A percentile compares a stretch with the other conserved stretches of the same genome.
Conservation (phyloP, 2,329 filamentous ascomycete species). For the Sordariomycetes sp. region DNA sequence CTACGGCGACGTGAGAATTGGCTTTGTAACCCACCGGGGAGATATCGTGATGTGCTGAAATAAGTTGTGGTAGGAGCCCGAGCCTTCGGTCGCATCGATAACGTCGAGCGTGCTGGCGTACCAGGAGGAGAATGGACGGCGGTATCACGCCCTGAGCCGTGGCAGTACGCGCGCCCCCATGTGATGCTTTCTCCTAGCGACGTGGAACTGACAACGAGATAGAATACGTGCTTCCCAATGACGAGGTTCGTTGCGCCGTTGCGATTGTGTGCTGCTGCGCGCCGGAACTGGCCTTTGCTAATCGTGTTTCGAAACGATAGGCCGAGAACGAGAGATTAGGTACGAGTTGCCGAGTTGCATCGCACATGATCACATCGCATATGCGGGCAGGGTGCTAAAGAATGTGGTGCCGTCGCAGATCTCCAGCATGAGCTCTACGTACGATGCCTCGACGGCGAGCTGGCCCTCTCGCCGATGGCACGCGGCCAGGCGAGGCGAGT, state of each 20-base stretch:
- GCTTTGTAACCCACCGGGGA: background rate
- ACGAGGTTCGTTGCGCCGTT: background rate
- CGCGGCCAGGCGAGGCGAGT: constrained; percentile 9
- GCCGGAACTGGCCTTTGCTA: background rate
- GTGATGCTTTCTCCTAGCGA: background rate
- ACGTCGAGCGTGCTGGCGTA: constrained; percentile 10
- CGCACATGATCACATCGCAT: background rate
- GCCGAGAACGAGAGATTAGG: background rate
- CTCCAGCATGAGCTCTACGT: constrained; percentile 14
- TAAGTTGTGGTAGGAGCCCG: background rate
- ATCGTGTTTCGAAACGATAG: background rate
- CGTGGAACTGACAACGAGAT: background rate
- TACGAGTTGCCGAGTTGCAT: background rate
- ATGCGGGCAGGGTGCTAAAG: background rate
- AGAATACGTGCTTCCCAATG: background rate
- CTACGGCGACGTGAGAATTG: background rate
- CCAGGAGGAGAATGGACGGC: constrained; percentile 13
- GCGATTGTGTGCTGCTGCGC: background rate
- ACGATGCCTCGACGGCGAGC: constrained; percentile 12
- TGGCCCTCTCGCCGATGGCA: constrained; percentile 10
- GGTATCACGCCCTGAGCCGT: constrained; percentile 14
- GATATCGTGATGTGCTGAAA: background rate
- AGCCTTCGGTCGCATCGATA: constrained; percentile 9
- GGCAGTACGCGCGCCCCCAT: constrained; percentile 5
- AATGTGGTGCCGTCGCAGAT: constrained; percentile 9